Conservation (phyloP, 73 alveolate species). For the Uronychia setigera region DNA sequence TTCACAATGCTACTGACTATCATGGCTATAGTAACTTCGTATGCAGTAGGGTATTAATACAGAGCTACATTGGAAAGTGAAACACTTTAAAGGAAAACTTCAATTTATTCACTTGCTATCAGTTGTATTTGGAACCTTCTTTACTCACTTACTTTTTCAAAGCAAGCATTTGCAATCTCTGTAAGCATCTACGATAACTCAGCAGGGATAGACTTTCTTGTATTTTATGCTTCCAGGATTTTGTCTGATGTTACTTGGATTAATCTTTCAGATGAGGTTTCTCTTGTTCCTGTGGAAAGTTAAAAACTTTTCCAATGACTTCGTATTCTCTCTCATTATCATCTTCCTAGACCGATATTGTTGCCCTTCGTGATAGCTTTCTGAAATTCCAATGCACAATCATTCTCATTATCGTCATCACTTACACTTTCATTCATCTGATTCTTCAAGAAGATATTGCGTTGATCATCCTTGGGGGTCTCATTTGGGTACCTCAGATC, state of each 20-base stretch:
- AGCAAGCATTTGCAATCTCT: background rate
- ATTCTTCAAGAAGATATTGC: background rate
- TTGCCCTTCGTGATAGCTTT: background rate
- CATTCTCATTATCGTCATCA: background rate
- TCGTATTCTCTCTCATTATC: background rate
- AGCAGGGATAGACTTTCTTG: background rate
- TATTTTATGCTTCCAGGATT: background rate
- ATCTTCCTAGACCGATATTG: background rate
- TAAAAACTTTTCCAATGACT: background rate
- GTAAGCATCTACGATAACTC: background rate
- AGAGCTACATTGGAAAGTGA: background rate
- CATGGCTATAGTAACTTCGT: background rate
- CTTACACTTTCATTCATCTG: background rate
- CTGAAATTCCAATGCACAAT: background rate
- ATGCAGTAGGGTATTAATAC: background rate
- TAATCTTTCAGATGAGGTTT: background rate
- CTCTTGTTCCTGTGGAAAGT: background rate
- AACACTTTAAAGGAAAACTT: background rate
- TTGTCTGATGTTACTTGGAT: background rate
- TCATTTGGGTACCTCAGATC: slow-evolving; percentile 12
- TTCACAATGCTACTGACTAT: background rate
- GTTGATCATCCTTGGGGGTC: background rate
- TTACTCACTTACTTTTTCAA: background rate
- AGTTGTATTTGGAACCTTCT: background rate
- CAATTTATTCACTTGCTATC: background rate